phyloP scores from a whole-genome alignment of 352 stramenopile genomes.

The Phytophthora europaea region DNA sequence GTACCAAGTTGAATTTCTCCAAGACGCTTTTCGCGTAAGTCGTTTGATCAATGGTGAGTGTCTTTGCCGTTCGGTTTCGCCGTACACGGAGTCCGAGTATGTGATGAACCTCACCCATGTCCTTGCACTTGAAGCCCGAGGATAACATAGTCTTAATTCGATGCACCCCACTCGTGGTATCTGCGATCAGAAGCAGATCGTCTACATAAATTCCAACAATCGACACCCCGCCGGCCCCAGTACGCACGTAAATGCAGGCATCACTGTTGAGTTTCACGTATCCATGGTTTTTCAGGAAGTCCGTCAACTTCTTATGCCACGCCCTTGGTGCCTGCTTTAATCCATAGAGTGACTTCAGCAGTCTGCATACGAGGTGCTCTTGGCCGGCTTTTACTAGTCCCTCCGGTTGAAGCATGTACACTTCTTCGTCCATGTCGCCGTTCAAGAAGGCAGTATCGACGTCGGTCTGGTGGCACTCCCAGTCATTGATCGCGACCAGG shows the following conservation, averaged over 20 bases:
- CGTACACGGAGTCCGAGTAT: constrained; percentile 5
- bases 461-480: constrained; percentile 29
- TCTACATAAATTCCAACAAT: constrained; percentile 26
- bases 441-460: constrained; percentile 25
- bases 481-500: constrained; percentile 19
- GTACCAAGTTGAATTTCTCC: constrained; percentile 20
- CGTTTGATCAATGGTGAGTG: constrained; percentile 14
- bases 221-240: neutral
- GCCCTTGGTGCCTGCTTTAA: constrained; percentile 23
- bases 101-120: constrained; percentile 21
- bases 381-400: constrained; percentile 2
- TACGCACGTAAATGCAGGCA: constrained; percentile 21
- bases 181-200: constrained; percentile 16
- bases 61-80: constrained; percentile 1
- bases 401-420: constrained; percentile 23
- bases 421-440: constrained; percentile 21
- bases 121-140: constrained; percentile 19
- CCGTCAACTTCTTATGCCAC: constrained; percentile 24
- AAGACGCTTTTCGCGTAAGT: constrained; percentile 15
- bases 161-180: neutral
- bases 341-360: constrained; percentile 11
- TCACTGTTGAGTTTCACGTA: constrained; percentile 28
- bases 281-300: constrained; percentile 16
- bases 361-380: constrained; percentile 8
- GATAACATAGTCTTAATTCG: constrained; percentile 6